Conservation (phyloP, 2,329 filamentous ascomycete species). For the Aureobasidium lini region DNA sequence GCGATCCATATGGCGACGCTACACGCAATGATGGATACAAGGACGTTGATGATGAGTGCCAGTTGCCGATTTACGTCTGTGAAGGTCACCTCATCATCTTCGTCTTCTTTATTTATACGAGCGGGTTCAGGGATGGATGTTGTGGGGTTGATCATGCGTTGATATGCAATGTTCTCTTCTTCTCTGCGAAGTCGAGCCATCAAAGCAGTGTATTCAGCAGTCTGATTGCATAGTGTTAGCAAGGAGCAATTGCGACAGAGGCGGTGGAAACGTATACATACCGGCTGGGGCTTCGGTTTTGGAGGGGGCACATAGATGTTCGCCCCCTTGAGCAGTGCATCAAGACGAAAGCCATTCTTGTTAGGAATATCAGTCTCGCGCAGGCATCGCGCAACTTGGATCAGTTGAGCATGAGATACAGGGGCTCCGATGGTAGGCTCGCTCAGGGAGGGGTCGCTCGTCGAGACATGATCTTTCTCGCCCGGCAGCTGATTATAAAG, state of each 20-base stretch:
- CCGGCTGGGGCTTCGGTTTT: conserved; percentile 67
- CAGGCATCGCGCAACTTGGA: conserved; percentile 46
- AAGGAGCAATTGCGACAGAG: not conserved
- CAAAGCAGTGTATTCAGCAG: conserved; percentile 73
- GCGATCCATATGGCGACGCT: conserved; percentile 71
- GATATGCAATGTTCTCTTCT: conserved; percentile 75
- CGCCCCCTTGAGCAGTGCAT: conserved; percentile 64
- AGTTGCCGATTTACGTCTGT: conserved; percentile 73
- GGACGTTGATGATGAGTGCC: conserved; percentile 79
- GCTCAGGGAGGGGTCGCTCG: conserved; percentile 44
- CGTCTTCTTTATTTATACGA: conserved; percentile 34
- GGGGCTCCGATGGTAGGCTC: conserved; percentile 54
- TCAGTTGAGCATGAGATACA: conserved; percentile 63
- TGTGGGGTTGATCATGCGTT: conserved; percentile 66
- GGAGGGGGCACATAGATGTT: conserved; percentile 72
- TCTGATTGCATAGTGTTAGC: conserved; percentile 40
- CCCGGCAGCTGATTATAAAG: conserved; percentile 18
- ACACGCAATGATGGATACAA: conserved; percentile 76
- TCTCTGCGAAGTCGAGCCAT: conserved; percentile 80
- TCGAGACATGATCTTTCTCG: conserved; percentile 18
- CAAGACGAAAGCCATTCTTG: conserved; percentile 43
- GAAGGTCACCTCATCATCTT: conserved; percentile 58
- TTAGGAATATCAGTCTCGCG: conserved; percentile 1
- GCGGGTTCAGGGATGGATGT: conserved; percentile 43
- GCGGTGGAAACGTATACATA: conserved; percentile 34